Evolutionary conservation across 225 moss, liverwort and hornwort genomes (phyloP).

Genomic region (Marchantia polymorpha): DNA sequence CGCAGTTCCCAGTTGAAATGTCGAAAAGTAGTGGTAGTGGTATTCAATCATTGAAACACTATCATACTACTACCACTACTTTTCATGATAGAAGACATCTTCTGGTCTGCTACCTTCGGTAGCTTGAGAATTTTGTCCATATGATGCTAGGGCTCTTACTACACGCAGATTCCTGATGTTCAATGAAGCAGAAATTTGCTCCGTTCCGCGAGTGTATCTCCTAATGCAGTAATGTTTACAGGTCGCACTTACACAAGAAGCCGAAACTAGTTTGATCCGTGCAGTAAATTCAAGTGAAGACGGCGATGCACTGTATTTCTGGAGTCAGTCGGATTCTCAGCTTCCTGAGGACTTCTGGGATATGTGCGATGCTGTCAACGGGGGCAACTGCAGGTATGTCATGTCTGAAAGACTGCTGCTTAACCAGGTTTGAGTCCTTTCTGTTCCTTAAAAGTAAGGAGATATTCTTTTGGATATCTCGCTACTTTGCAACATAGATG

Average conservation of each 20-base stretch:
- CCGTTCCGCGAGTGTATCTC: background rate
- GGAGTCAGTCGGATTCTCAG: slow-evolving; percentile 54
- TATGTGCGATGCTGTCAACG: slow-evolving; percentile 67
- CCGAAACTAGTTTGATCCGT: slow-evolving; percentile 59
- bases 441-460: too few relatives aligned
- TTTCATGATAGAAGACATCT: too few relatives aligned
- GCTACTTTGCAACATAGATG: too few relatives aligned
- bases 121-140: too few relatives aligned
- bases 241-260: slow-evolving; percentile 61
- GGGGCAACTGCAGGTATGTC: slow-evolving; percentile 82
- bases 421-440: too few relatives aligned
- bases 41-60: too few relatives aligned
- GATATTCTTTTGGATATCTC: too few relatives aligned
- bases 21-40: background rate
- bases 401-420: background rate
- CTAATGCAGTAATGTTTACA: slow-evolving; percentile 20
- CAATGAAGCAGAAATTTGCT: background rate
- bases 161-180: too few relatives aligned
- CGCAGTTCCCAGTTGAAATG: background rate
- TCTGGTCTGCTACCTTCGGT: background rate
- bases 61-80: too few relatives aligned
- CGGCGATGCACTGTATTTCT: slow-evolving; percentile 92
- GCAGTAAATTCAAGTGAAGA: slow-evolving; percentile 48
- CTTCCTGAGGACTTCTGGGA: slow-evolving; percentile 68
- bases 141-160: too few relatives aligned